Evolutionary conservation across 345 rosid species (phyloP).

Genomic region (Gossypium thurberi): DNA sequence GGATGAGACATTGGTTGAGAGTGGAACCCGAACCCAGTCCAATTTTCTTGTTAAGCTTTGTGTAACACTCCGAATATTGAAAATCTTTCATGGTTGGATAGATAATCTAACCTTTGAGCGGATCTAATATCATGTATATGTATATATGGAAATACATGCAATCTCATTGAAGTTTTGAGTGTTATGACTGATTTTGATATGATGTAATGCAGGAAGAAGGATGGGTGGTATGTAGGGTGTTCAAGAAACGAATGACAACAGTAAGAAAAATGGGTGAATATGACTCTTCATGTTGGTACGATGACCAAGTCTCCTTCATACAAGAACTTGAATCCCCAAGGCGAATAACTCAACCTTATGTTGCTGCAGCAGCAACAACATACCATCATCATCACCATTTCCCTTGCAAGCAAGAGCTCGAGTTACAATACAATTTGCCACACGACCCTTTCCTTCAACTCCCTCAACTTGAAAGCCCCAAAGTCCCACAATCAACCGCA

Average conservation of each 20-base stretch:
- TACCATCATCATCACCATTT: slow-evolving; percentile 48
- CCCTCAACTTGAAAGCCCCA: slow-evolving; percentile 79
- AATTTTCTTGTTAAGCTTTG: too few species aligned
- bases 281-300: slow-evolving; percentile 77
- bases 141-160: not conserved
- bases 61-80: too few species aligned
- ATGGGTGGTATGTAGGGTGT: slow-evolving; percentile 95
- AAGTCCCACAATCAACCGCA: slow-evolving; percentile 39
- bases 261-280: slow-evolving; percentile 53
- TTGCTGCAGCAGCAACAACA: slow-evolving; percentile 18
- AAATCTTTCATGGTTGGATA: not conserved
- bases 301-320: slow-evolving; percentile 72
- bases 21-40: too few species aligned
- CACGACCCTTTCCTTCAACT: slow-evolving; percentile 65
- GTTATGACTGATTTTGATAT: not conserved
- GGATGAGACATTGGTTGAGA: too few species aligned
- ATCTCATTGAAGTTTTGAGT: not conserved
- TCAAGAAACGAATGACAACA: slow-evolving; percentile 76
- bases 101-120: not conserved
- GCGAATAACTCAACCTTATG: slow-evolving; percentile 40
- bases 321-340: slow-evolving; percentile 60
- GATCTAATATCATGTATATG: not conserved
- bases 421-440: slow-evolving; percentile 44
- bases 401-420: slow-evolving; percentile 80
- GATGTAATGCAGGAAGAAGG: slow-evolving; percentile 71